These are phyloP conservation scores for Marvania coccoides DNA, from an alignment of 139 green algal species.

Conservation along the genomic window DNA sequence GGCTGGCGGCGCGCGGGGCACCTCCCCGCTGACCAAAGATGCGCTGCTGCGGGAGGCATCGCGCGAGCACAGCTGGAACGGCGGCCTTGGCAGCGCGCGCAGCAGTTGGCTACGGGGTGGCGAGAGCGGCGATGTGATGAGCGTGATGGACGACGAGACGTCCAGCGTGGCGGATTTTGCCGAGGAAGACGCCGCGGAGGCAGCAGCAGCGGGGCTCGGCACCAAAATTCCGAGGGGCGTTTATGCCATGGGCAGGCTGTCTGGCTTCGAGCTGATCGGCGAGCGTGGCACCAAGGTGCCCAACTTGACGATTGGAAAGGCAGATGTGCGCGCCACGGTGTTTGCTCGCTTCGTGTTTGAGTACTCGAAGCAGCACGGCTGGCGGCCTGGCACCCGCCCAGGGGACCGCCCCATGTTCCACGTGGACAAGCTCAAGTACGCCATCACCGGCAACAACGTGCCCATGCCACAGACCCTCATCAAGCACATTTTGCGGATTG, in stretches of 20 bases:
- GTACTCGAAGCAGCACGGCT: slow-evolving; percentile 27
- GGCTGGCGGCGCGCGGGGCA: not conserved
- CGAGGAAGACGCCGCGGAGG: not conserved
- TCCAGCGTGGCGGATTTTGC: not conserved
- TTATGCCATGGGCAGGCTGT: slow-evolving; percentile 39
- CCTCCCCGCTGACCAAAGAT: not conserved
- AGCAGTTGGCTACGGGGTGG: not conserved
- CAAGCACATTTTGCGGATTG: slow-evolving; percentile 40
- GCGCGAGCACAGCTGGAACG: too few relatives aligned
- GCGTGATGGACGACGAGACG: not conserved
- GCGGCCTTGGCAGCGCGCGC: not conserved
- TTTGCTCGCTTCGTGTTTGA: slow-evolving; percentile 36
- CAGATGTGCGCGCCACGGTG: slow-evolving; percentile 44
- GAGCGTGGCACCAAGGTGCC: slow-evolving; percentile 74
- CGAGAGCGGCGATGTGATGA: not conserved
- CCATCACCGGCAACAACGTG: slow-evolving; percentile 37
- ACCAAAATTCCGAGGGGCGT: slow-evolving; percentile 14
- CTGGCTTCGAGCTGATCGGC: slow-evolving; percentile 56
- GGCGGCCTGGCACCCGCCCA: slow-evolving; percentile 1
- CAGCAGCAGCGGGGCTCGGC: not conserved
- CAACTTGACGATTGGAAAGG: slow-evolving; percentile 54
- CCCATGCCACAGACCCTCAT: slow-evolving; percentile 58
- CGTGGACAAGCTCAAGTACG: slow-evolving; percentile 38
- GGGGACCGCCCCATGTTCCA: slow-evolving; percentile 35
- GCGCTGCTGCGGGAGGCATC: too few relatives aligned